Conservation (phyloP, 2,329 filamentous ascomycete genomes). For the Aureobasidium zeae region DNA sequence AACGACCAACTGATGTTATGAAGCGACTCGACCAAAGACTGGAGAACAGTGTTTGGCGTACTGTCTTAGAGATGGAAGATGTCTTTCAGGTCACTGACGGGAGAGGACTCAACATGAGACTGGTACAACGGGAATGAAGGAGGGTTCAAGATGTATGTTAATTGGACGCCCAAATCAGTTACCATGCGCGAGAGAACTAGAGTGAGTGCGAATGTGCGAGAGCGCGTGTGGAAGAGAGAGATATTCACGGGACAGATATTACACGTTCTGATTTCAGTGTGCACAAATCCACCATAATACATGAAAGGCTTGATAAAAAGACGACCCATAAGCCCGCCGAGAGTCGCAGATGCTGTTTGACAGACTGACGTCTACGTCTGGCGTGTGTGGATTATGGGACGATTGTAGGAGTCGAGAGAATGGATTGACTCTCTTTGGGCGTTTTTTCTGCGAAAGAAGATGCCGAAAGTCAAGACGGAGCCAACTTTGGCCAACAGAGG, state of each 20-base stretch:
- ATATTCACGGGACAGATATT: too few species aligned
- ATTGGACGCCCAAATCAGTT: too few species aligned
- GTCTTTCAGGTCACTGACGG: background rate
- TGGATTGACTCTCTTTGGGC: background rate
- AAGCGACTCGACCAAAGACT: slow-evolving; percentile 21
- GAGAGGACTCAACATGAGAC: background rate
- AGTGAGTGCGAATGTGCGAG: too few species aligned
- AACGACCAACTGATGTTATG: slow-evolving; percentile 21
- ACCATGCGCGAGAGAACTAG: too few species aligned
- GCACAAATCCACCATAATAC: too few species aligned
- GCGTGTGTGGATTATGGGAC: background rate
- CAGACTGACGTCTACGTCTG: too few species aligned
- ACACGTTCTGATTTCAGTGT: too few species aligned
- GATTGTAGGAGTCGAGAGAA: background rate
- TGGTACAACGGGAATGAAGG: background rate
- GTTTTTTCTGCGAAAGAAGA: background rate
- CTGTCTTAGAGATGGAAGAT: slow-evolving; percentile 28
- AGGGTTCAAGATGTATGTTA: too few species aligned
- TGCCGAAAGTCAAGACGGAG: background rate
- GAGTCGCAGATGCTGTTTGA: too few species aligned
- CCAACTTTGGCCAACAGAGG: background rate
- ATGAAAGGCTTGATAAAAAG: too few species aligned
- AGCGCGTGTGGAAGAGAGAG: too few species aligned
- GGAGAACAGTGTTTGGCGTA: slow-evolving; percentile 22
- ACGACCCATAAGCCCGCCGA: too few species aligned